These are phyloP conservation scores for Pterocarpus macrocarpus DNA, from an alignment of 306 rosid species.

Conservation along the genomic window DNA sequence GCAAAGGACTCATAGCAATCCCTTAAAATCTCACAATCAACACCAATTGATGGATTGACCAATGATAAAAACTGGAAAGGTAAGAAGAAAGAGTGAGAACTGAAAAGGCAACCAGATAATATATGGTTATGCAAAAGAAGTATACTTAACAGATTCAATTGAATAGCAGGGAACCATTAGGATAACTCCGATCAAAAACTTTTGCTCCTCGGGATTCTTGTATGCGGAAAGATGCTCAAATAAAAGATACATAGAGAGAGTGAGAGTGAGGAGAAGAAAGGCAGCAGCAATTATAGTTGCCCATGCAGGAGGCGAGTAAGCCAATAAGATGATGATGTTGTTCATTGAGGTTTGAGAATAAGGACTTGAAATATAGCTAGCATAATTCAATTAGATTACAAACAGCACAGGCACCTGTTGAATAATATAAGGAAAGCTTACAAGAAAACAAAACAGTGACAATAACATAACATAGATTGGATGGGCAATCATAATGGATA, in stretches of 20 bases:
- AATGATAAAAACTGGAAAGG: slow-evolving; percentile 73
- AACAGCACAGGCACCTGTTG: background rate
- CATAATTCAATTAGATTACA: slow-evolving; percentile 55
- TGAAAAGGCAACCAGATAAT: background rate
- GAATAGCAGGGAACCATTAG: slow-evolving; percentile 98
- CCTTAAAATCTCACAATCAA: slow-evolving; percentile 87
- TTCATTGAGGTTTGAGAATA: slow-evolving; percentile 26
- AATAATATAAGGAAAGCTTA: background rate
- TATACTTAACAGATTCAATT: slow-evolving; percentile 90
- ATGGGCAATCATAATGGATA: background rate
- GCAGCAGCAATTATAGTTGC: slow-evolving; percentile 71
- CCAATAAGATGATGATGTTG: slow-evolving; percentile 35
- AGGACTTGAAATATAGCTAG: slow-evolving; percentile 48
- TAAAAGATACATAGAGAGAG: slow-evolving; percentile 81
- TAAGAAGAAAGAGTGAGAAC: slow-evolving; percentile 42
- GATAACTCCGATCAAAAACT: slow-evolving; percentile 89
- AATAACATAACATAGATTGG: background rate
- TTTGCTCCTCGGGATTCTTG: slow-evolving; percentile 99
- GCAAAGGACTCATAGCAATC: slow-evolving; percentile 99
- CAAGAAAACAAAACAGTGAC: background rate
- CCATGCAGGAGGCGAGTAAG: slow-evolving; percentile 83
- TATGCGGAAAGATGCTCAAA: slow-evolving; percentile 95
- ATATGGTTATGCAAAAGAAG: background rate
- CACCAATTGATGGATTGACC: slow-evolving; percentile 81
- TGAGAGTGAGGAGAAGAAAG: slow-evolving; percentile 73